phyloP scores from a whole-genome alignment of 306 rosid genomes.

The Crotalaria pallida region DNA sequence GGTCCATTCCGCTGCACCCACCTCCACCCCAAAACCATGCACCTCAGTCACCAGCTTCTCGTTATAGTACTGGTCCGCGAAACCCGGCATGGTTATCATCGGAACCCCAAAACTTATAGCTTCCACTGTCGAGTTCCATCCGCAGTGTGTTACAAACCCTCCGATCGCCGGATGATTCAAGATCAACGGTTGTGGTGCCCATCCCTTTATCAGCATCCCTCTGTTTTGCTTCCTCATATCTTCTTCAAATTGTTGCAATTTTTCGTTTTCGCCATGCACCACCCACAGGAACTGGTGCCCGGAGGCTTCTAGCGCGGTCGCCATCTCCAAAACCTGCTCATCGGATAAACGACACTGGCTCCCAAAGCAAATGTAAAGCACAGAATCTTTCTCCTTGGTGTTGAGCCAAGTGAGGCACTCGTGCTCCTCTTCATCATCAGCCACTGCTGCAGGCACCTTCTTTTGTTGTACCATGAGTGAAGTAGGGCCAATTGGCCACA shows the following conservation, averaged over 20 bases:
- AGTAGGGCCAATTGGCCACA: slow-evolving; percentile 38
- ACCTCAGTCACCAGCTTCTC: slow-evolving; percentile 30
- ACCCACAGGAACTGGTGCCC: slow-evolving; percentile 7
- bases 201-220: slow-evolving; percentile 20
- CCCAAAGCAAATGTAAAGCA: slow-evolving; percentile 27
- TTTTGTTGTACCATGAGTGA: slow-evolving; percentile 15
- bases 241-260: slow-evolving; percentile 17
- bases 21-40: slow-evolving; percentile 31
- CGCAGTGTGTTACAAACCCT: slow-evolving; percentile 27
- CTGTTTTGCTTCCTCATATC: not conserved
- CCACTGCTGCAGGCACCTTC: not conserved
- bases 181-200: slow-evolving; percentile 29
- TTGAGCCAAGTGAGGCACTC: slow-evolving; percentile 23
- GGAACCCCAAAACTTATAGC: slow-evolving; percentile 26
- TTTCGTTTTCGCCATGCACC: not conserved
- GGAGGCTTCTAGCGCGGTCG: slow-evolving; percentile 7
- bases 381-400: not conserved
- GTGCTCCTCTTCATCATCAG: not conserved
- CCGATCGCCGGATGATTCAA: slow-evolving; percentile 11
- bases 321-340: slow-evolving; percentile 11
- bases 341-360: slow-evolving; percentile 3
- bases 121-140: slow-evolving; percentile 23
- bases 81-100: slow-evolving; percentile 24
- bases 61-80: slow-evolving; percentile 17
- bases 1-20: slow-evolving; percentile 33